These are phyloP conservation scores for Leishmania tarentolae DNA, from an alignment of 208 protist species.

Conservation along the genomic window DNA sequence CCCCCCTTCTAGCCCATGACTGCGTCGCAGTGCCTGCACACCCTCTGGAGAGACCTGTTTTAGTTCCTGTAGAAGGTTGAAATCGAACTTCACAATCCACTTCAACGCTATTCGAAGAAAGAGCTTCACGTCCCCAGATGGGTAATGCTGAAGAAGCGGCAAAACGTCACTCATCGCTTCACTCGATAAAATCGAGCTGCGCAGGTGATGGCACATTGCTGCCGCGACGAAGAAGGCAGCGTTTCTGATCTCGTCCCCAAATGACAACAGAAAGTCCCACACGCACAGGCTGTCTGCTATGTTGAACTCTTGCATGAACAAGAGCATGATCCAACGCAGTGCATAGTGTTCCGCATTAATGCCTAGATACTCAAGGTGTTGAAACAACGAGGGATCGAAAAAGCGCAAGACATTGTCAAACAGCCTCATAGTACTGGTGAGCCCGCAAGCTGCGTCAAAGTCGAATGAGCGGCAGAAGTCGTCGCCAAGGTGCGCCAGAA, in stretches of 20 bases:
- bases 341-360: conserved; percentile 73
- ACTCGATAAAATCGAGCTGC: conserved; percentile 40
- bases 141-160: conserved; percentile 69
- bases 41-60: conserved; percentile 40
- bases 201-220: conserved; percentile 60
- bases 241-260: conserved; percentile 53
- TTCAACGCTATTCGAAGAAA: conserved; percentile 55
- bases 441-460: conserved; percentile 51
- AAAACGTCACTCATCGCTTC: conserved; percentile 49
- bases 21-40: conserved; percentile 34
- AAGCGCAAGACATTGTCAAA: conserved; percentile 74
- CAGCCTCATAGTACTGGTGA: conserved; percentile 56
- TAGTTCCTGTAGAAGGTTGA: conserved; percentile 40
- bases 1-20: conserved; percentile 21
- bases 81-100: conserved; percentile 59
- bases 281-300: conserved; percentile 72
- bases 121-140: conserved; percentile 46
- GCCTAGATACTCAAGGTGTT: conserved; percentile 45
- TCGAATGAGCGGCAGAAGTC: conserved; percentile 74
- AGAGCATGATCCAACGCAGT: conserved; percentile 85
- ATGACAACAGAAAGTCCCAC: conserved; percentile 90
- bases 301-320: conserved; percentile 89
- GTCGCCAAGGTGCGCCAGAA: conserved; percentile 72
- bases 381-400: conserved; percentile 56
- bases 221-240: conserved; percentile 57